phyloP scores from a whole-genome alignment of 768 basidiomycete species.

The Botryobasidium botryosum region DNA sequence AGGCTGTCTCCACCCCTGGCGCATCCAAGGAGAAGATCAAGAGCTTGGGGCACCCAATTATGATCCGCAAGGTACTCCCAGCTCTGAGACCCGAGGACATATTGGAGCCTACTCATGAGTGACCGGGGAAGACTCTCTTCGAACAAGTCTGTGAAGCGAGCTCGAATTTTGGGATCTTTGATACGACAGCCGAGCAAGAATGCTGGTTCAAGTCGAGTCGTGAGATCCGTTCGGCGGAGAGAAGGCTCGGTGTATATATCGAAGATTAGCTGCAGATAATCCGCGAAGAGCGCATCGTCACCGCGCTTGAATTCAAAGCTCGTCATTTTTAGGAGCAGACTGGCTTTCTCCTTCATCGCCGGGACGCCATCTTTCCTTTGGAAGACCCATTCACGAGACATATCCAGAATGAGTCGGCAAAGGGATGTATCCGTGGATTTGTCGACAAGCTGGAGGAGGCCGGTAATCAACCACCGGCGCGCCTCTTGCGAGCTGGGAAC shows the following conservation, averaged over 20 bases:
- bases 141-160: constrained; percentile 75
- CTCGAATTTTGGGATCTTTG: constrained; percentile 58
- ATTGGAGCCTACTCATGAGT: constrained; percentile 65
- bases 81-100: constrained; percentile 80
- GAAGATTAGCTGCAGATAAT: constrained; percentile 77
- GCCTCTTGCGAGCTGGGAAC: constrained; percentile 77
- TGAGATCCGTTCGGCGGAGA: constrained; percentile 82
- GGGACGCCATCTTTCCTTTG: constrained; percentile 62
- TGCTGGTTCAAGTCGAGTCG: constrained; percentile 78
- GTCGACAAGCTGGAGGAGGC: constrained; percentile 67
- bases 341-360: constrained; percentile 90
- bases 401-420: constrained; percentile 71
- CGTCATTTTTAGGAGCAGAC: constrained; percentile 73
- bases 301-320: constrained; percentile 49
- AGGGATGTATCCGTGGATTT: constrained; percentile 69
- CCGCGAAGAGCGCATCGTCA: constrained; percentile 60
- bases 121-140: constrained; percentile 78
- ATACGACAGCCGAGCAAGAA: constrained; percentile 86
- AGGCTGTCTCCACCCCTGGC: constrained; percentile 27
- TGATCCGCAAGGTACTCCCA: constrained; percentile 89
- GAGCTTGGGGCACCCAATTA: constrained; percentile 86
- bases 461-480: constrained; percentile 60
- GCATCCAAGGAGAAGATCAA: constrained; percentile 78
- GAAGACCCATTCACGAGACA: constrained; percentile 81
- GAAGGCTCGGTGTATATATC: constrained; percentile 84